Evolutionary conservation across 352 stramenopile genomes (phyloP).

Genomic region (Globisporangium uncinulatum): DNA sequence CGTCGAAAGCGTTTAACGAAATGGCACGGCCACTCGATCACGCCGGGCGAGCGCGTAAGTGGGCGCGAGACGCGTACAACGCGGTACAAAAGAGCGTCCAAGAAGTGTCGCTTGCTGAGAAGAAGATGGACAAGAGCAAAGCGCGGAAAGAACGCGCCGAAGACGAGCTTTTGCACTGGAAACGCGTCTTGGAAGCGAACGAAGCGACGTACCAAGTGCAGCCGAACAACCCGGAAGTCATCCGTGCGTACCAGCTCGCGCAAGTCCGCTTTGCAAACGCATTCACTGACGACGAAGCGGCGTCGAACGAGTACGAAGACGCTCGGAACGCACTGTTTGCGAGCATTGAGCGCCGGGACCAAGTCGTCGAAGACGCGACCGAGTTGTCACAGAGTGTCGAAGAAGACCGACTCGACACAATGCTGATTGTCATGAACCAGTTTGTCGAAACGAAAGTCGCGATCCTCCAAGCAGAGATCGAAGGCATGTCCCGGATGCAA

Average conservation of each 20-base stretch:
- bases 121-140: slow-evolving; percentile 75
- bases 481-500: slow-evolving; percentile 61
- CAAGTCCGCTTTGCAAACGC: slow-evolving; percentile 60
- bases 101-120: slow-evolving; percentile 60
- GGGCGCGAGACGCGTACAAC: slow-evolving; percentile 75
- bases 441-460: slow-evolving; percentile 83
- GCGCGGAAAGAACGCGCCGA: slow-evolving; percentile 52
- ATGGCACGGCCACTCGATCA: slow-evolving; percentile 78
- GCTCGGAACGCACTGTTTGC: slow-evolving; percentile 39
- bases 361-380: slow-evolving; percentile 77
- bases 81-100: slow-evolving; percentile 71
- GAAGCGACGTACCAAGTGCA: slow-evolving; percentile 78
- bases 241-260: slow-evolving; percentile 54
- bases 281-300: slow-evolving; percentile 56
- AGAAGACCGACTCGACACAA: slow-evolving; percentile 79
- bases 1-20: slow-evolving; percentile 68
- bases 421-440: slow-evolving; percentile 81
- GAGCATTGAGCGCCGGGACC: slow-evolving; percentile 67
- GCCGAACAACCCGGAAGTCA: slow-evolving; percentile 70
- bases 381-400: slow-evolving; percentile 76
- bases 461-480: slow-evolving; percentile 78
- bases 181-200: slow-evolving; percentile 67
- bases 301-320: slow-evolving; percentile 57
- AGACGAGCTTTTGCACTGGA: slow-evolving; percentile 74
- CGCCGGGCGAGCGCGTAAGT: slow-evolving; percentile 64